Conservation (phyloP, 2,329 filamentous ascomycete species). For the Diplodia seriata region DNA sequence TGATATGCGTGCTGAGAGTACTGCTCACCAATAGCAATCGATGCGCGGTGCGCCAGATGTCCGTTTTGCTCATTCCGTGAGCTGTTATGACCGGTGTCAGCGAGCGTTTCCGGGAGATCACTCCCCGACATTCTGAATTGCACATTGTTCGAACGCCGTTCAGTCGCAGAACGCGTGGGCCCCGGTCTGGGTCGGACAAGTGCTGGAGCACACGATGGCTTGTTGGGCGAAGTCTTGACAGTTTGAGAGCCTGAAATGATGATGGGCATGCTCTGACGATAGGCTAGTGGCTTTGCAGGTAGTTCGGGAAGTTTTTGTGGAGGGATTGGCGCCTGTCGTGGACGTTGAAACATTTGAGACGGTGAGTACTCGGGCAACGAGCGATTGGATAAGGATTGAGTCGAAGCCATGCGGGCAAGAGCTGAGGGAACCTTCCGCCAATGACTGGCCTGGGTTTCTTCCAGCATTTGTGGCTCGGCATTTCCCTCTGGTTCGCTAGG, state of each 20-base stretch:
- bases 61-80: background rate
- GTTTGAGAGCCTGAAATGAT: constrained; percentile 11
- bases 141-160: background rate
- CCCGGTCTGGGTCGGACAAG: background rate
- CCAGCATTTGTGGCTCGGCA: background rate
- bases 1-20: background rate
- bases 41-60: constrained; percentile 8
- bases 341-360: constrained; percentile 23
- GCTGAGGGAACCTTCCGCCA: constrained; percentile 21
- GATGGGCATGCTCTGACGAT: constrained; percentile 24
- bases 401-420: constrained; percentile 21
- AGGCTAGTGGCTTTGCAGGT: constrained; percentile 19
- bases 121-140: background rate
- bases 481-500: background rate
- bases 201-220: background rate
- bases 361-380: constrained; percentile 14
- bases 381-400: constrained; percentile 8
- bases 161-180: background rate
- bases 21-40: background rate
- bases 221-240: background rate
- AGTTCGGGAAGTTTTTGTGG: constrained; percentile 14
- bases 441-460: background rate
- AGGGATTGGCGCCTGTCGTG: constrained; percentile 2
- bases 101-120: background rate
- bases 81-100: background rate